These are phyloP conservation scores for Schizosaccharomyces japonicus DNA, from an alignment of 805 yeast species.

Conservation along the genomic window DNA sequence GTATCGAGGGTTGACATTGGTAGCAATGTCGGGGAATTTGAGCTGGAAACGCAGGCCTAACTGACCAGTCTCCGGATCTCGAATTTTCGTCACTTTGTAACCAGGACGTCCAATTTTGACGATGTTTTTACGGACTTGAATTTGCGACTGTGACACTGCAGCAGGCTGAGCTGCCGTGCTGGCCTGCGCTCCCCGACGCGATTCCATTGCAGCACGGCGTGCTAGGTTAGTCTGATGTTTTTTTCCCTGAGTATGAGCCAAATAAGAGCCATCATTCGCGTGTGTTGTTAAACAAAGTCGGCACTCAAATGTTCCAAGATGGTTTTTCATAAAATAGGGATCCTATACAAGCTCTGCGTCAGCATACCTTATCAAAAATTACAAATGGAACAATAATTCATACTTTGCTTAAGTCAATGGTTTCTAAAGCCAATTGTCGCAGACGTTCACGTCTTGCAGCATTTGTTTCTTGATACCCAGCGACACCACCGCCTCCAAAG, in stretches of 20 bases:
- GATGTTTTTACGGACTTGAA: slow-evolving; percentile 25
- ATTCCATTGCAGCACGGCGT: slow-evolving; percentile 22
- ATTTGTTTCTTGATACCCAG: slow-evolving; percentile 46
- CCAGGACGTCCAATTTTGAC: slow-evolving; percentile 51
- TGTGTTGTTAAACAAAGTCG: slow-evolving; percentile 66
- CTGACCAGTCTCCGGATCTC: slow-evolving; percentile 31
- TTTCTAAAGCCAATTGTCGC: slow-evolving; percentile 30
- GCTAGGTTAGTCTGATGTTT: slow-evolving; percentile 58
- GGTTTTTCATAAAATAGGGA: slow-evolving; percentile 68
- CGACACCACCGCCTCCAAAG: slow-evolving; percentile 59
- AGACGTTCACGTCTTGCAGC: slow-evolving; percentile 45
- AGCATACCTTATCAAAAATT: too few species aligned
- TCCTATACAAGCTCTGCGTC: too few species aligned
- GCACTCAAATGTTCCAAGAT: slow-evolving; percentile 68
- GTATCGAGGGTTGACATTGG: slow-evolving; percentile 31
- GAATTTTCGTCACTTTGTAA: slow-evolving; percentile 39
- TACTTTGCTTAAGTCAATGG: slow-evolving; percentile 18
- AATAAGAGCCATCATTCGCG: slow-evolving; percentile 51
- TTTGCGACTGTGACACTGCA: slow-evolving; percentile 14
- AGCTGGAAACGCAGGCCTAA: slow-evolving; percentile 45
- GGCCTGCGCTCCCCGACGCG: slow-evolving; percentile 12
- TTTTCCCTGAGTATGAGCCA: slow-evolving; percentile 63
- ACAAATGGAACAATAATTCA: too few species aligned
- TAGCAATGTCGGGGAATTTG: slow-evolving; percentile 27
- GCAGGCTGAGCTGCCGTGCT: slow-evolving; percentile 4